Percentiles rank a stretch among this genome's conserved stretches.
phyloP scores from a whole-genome alignment of 257 asterid genomes.

The Lycium barbarum region DNA sequence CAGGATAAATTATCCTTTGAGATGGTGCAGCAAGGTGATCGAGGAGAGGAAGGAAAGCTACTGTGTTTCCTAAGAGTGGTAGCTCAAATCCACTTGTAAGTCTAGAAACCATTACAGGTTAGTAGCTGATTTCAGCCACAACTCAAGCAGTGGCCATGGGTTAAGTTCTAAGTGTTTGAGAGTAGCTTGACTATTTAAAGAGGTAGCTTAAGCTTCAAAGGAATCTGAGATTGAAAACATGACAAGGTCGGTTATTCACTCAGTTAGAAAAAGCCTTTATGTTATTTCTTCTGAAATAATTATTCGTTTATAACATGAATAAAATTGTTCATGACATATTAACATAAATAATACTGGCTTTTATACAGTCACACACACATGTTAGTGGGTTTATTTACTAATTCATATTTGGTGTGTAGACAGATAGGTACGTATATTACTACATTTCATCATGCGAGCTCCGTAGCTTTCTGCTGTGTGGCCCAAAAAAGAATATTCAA shows the following conservation, averaged over 20 bases:
- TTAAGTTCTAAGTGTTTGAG: neutral
- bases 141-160: neutral
- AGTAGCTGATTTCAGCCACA: neutral
- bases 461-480: neutral
- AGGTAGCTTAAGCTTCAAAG: neutral
- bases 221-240: neutral
- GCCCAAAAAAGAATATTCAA: slow-evolving; percentile 1
- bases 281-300: neutral
- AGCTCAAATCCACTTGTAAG: neutral
- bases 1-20: neutral
- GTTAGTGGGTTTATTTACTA: neutral
- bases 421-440: neutral
- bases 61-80: neutral
- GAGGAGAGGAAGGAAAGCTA: neutral
- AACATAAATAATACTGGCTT: neutral
- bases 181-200: neutral
- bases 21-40: neutral
- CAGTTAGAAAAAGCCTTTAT: neutral
- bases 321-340: neutral
- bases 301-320: neutral
- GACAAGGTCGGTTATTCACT: neutral
- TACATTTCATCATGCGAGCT: neutral
- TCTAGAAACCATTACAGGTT: neutral
- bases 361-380: neutral
- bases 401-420: neutral